These are phyloP conservation scores for Ogataea trehalophila DNA, from an alignment of 805 yeast species.

Conservation along the genomic window DNA sequence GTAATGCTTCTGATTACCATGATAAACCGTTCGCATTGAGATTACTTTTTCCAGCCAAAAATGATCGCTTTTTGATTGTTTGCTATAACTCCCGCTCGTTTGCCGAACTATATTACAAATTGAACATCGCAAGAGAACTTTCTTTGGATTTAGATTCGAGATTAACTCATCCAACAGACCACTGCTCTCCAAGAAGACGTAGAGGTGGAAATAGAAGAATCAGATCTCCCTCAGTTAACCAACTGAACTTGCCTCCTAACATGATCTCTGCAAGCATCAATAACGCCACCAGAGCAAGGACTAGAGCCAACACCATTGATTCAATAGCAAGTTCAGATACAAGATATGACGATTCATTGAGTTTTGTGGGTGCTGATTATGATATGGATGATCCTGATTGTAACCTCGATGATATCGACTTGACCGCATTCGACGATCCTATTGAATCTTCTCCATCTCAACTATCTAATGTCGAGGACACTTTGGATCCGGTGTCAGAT, in stretches of 20 bases:
- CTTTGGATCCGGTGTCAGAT: too few species aligned
- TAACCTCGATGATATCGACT: too few species aligned
- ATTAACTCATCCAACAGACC: slow-evolving; percentile 21
- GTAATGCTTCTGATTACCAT: slow-evolving; percentile 28
- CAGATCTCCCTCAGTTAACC: neutral
- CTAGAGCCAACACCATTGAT: too few species aligned
- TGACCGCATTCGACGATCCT: too few species aligned
- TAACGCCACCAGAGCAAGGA: too few species aligned
- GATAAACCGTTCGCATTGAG: slow-evolving; percentile 29
- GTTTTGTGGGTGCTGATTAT: too few species aligned
- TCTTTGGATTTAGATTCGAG: slow-evolving; percentile 29
- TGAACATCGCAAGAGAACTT: slow-evolving; percentile 29
- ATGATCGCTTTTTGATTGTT: slow-evolving; percentile 23
- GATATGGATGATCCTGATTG: too few species aligned
- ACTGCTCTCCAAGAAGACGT: slow-evolving; percentile 28
- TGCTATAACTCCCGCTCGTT: slow-evolving; percentile 26
- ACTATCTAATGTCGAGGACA: too few species aligned
- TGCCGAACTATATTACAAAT: slow-evolving; percentile 27
- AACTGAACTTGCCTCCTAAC: neutral
- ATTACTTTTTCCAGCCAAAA: slow-evolving; percentile 21
- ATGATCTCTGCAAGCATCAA: too few species aligned
- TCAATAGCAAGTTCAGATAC: too few species aligned
- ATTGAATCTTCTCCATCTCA: too few species aligned
- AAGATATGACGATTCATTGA: too few species aligned
- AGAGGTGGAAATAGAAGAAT: slow-evolving; percentile 2